Evolutionary conservation across 179 eudicot genomes (phyloP).

Genomic region (Silene noctiflora): DNA sequence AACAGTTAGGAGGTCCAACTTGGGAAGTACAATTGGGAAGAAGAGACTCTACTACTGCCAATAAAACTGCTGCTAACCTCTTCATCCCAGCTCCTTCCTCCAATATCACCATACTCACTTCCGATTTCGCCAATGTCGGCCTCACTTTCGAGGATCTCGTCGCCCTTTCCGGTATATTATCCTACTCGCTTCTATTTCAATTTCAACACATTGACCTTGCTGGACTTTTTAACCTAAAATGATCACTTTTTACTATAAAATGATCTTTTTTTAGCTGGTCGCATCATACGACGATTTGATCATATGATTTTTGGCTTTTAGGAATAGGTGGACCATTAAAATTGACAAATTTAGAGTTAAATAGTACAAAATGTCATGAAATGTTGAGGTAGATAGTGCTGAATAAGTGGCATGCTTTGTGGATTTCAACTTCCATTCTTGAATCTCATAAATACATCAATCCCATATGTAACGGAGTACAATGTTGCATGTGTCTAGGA

Average conservation of each 20-base stretch:
- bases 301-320: neutral
- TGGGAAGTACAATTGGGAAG: slow-evolving; percentile 43
- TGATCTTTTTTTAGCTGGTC: no score
- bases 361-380: neutral
- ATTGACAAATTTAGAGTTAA: neutral
- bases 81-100: slow-evolving; percentile 35
- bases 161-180: slow-evolving; percentile 35
- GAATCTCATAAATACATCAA: no score
- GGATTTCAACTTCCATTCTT: neutral
- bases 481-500: slow-evolving; percentile 9
- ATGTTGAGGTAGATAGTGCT: slow-evolving; percentile 2
- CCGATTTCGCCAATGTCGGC: slow-evolving; percentile 34
- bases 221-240: neutral
- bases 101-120: slow-evolving; percentile 27
- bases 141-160: slow-evolving; percentile 34
- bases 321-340: neutral
- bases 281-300: neutral
- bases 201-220: neutral
- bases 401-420: neutral
- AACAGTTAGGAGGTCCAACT: slow-evolving; percentile 41
- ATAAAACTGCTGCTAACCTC: slow-evolving; percentile 29
- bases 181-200: neutral
- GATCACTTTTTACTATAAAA: no score
- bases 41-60: slow-evolving; percentile 39
- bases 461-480: neutral